phyloP scores from a whole-genome alignment of 2,329 filamentous ascomycete species.

The Fusarium verrucosum region DNA sequence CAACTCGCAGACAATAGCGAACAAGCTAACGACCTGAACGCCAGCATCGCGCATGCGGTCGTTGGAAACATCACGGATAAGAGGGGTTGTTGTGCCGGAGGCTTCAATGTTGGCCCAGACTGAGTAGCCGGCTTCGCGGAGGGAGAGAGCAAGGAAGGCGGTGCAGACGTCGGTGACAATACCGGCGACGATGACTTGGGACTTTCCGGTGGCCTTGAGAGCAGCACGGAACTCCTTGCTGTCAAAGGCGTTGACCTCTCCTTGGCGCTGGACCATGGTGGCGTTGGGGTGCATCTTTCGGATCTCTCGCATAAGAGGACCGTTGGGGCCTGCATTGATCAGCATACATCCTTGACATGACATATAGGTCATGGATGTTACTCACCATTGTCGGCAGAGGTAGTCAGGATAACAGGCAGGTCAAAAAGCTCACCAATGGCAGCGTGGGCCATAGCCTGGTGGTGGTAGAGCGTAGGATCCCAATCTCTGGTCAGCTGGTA shows the following conservation, averaged over 20 bases:
- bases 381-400: conserved; percentile 64
- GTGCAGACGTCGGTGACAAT: conserved; percentile 82
- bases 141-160: conserved; percentile 76
- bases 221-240: conserved; percentile 74
- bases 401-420: conserved; percentile 75
- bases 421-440: conserved; percentile 72
- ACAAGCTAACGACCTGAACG: conserved; percentile 70
- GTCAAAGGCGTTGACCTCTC: conserved; percentile 82
- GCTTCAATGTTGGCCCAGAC: conserved; percentile 80
- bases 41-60: conserved; percentile 72
- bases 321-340: conserved; percentile 67
- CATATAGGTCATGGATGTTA: accelerated
- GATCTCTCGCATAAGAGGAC: conserved; percentile 75
- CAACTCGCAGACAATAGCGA: conserved; percentile 71
- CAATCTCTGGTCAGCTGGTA: conserved; percentile 68
- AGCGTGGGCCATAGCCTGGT: conserved; percentile 74
- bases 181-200: conserved; percentile 76
- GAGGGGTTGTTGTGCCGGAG: conserved; percentile 69
- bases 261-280: conserved; percentile 72
- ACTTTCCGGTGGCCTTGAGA: conserved; percentile 70
- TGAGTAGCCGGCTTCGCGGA: conserved; percentile 74
- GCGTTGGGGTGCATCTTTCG: conserved; percentile 72
- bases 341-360: neutral
- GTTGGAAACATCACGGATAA: conserved; percentile 72
- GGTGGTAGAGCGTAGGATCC: conserved; percentile 69